Base-by-base conservation (phyloP, 2,329 filamentous ascomycete species). In the Beauveria caledonica region DNA sequence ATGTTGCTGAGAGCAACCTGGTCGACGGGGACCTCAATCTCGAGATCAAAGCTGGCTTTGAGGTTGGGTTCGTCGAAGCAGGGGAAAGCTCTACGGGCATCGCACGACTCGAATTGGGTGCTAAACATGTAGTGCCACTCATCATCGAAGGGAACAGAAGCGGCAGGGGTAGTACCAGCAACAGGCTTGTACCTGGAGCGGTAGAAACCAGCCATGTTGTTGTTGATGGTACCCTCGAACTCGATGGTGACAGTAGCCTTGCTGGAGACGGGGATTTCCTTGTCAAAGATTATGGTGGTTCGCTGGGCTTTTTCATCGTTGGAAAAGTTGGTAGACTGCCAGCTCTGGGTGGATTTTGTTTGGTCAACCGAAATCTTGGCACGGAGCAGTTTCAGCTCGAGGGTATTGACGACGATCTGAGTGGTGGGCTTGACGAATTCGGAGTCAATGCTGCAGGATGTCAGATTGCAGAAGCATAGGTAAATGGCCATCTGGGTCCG, bases 21-120 rank as follows among this genome's bases (percentile, higher is more conserved):
- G 66, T 93, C 90, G 51, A 88, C 86, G 17, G 94, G 93, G 51
- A 97, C 83, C 77, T 97, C 93, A 64, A 99, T 88, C 69, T 92
- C 83, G 62, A 99, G 89, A 73, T 97, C 92, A 70, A 97, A 97
- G 2, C 92, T 93, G 11, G 94, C 91, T 77, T 99, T 99, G 65
- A 97, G 82, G 69, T 96, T 96, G 46, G 94, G 94, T 77, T 99
- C 94, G 71, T 99, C 94, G 70, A 97, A 97, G 78, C 94, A 99
- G 52, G 94, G 94, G 76, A 99, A 97, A 9, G 94, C 93, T 66
- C 92, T 84, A 65, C 94, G 88, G 63, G 94, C 94, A 76, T 99
- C 94, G 70, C 92, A 96, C 50, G 92, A 88, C 79, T 99, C 94
- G 71, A 99, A 99, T 73, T 99, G 94, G 53, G 94, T 99, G 78